These are phyloP conservation scores for Penicillium dipodomyicola DNA, from an alignment of 495 filamentous ascomycete species.

Conservation along the genomic window DNA sequence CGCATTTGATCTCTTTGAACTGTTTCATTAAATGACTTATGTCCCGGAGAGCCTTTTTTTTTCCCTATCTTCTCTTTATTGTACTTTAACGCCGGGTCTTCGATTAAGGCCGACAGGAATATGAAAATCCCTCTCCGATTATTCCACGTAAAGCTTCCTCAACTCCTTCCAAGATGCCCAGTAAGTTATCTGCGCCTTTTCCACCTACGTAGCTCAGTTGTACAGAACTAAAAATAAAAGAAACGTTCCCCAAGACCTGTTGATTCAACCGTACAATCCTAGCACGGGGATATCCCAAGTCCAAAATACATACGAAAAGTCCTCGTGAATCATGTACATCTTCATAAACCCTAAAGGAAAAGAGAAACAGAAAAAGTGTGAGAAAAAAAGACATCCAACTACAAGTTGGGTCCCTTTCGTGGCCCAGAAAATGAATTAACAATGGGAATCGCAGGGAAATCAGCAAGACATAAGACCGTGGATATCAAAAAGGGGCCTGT, in stretches of 20 bases:
- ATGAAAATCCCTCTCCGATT: background rate
- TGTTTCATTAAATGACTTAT: slow-evolving; percentile 10
- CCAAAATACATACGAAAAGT: slow-evolving; percentile 13
- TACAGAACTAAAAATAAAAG: background rate
- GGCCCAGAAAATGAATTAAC: background rate
- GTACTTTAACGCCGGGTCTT: slow-evolving; percentile 17
- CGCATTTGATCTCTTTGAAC: background rate
- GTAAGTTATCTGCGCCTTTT: background rate
- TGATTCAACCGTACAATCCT: slow-evolving; percentile 2
- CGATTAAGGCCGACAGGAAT: background rate
- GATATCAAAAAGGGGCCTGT: slow-evolving; percentile 2
- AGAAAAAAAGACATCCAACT: background rate
- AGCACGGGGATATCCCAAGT: background rate
- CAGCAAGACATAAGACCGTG: background rate
- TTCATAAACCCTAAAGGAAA: slow-evolving; percentile 10
- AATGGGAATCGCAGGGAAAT: background rate
- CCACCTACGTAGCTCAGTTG: background rate
- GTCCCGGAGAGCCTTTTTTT: slow-evolving; percentile 3
- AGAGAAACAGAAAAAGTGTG: slow-evolving; percentile 3
- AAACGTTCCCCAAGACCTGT: slow-evolving; percentile 5
- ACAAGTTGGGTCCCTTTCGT: background rate
- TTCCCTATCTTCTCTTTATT: slow-evolving; percentile 3
- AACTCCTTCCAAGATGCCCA: background rate
- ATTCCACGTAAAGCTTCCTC: background rate
- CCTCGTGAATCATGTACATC: slow-evolving; percentile 14